These are phyloP conservation scores for Xylaria curta DNA, from an alignment of 495 filamentous ascomycete genomes.

Conservation along the genomic window DNA sequence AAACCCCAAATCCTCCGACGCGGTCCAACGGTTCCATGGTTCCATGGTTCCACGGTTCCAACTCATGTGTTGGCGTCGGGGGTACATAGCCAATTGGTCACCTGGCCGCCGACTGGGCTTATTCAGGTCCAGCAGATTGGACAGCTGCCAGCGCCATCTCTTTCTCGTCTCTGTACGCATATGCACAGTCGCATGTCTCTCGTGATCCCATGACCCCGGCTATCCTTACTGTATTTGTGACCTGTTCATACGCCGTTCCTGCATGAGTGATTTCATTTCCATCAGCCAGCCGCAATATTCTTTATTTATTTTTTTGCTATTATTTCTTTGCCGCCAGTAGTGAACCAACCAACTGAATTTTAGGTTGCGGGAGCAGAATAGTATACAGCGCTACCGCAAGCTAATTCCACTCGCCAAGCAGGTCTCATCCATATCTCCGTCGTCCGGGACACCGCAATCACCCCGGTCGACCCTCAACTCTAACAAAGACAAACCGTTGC, in stretches of 20 bases:
- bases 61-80: background rate
- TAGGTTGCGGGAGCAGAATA: background rate
- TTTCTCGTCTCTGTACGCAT: background rate
- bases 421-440: slow-evolving; percentile 34
- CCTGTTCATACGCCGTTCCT: slow-evolving; percentile 18
- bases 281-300: background rate
- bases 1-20: slow-evolving; percentile 13
- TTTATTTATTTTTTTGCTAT: background rate
- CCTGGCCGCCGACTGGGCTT: slow-evolving; percentile 23
- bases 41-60: background rate
- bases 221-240: slow-evolving; percentile 5
- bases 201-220: slow-evolving; percentile 19
- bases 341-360: background rate
- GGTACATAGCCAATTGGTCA: slow-evolving; percentile 8
- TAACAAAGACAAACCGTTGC: slow-evolving; percentile 55
- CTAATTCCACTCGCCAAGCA: slow-evolving; percentile 25
- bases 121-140: background rate
- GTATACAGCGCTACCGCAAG: slow-evolving; percentile 1
- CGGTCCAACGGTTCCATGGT: too few relatives aligned
- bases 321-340: background rate
- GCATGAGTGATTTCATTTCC: slow-evolving; percentile 20
- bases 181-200: slow-evolving; percentile 5
- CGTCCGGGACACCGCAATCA: slow-evolving; percentile 40
- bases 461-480: slow-evolving; percentile 50
- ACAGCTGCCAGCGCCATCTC: slow-evolving; percentile 23